phyloP scores from a whole-genome alignment of 352 stramenopile genomes.

The Globisporangium splendens region DNA sequence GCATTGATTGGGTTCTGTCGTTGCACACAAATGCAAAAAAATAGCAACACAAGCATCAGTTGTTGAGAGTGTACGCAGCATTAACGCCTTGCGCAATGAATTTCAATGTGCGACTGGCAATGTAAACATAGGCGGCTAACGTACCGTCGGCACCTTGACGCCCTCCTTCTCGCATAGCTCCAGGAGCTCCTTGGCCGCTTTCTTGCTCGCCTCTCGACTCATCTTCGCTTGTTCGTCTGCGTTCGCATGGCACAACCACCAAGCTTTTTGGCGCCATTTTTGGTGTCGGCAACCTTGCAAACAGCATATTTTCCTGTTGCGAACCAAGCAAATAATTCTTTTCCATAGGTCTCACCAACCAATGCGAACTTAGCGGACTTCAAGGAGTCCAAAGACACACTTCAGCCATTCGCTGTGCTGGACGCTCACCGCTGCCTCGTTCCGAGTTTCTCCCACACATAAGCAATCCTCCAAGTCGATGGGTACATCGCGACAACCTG shows the following conservation, averaged over 20 bases:
- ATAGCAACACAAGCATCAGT: too few relatives aligned
- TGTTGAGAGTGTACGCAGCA: background rate
- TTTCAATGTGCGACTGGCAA: background rate
- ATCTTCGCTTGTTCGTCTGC: slow-evolving; percentile 7
- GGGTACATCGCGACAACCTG: too few relatives aligned
- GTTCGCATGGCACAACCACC: background rate
- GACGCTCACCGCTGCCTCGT: too few relatives aligned
- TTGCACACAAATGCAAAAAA: background rate
- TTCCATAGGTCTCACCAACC: too few relatives aligned
- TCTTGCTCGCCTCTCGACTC: slow-evolving; percentile 46
- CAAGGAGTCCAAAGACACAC: too few relatives aligned
- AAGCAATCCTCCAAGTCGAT: too few relatives aligned
- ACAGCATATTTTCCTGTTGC: too few relatives aligned
- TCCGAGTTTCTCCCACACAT: too few relatives aligned
- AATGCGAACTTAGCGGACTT: too few relatives aligned
- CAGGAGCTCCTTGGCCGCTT: slow-evolving; percentile 76
- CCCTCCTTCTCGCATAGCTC: slow-evolving; percentile 72
- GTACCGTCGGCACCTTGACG: slow-evolving; percentile 76
- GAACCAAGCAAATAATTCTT: too few relatives aligned
- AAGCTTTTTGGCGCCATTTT: background rate
- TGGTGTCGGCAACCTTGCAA: background rate
- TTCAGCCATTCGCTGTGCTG: too few relatives aligned
- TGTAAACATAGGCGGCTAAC: background rate
- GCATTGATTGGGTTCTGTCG: slow-evolving; percentile 69
- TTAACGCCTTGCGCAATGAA: background rate